Evolutionary conservation across 495 filamentous ascomycete species (phyloP).

Genomic region (Xylaria grammica): DNA sequence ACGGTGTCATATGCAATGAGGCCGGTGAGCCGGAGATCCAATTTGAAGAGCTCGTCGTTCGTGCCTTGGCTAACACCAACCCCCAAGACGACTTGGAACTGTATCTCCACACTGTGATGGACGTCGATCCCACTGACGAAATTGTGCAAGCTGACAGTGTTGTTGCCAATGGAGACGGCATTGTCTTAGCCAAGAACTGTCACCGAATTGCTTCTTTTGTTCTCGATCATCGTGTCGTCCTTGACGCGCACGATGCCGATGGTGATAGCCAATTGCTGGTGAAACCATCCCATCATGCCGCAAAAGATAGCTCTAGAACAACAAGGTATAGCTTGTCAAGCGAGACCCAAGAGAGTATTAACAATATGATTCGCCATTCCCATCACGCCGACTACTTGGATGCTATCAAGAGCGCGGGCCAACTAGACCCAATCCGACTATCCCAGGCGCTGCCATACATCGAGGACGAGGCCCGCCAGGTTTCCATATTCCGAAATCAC

Average conservation of each 20-base stretch:
- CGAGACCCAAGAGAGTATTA: constrained; percentile 40
- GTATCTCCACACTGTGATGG: constrained; percentile 46
- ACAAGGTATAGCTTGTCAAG: constrained; percentile 23
- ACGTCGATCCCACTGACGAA: constrained; percentile 48
- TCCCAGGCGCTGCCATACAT: constrained; percentile 28
- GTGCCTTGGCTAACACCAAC: constrained; percentile 41
- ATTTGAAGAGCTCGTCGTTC: constrained; percentile 46
- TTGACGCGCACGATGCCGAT: neutral
- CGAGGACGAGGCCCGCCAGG: constrained; percentile 37
- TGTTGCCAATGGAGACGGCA: constrained; percentile 7
- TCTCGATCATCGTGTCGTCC: neutral
- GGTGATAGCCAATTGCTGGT: neutral
- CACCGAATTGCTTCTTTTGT: constrained; percentile 44
- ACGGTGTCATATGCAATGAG: constrained; percentile 45
- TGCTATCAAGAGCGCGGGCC: constrained; percentile 33
- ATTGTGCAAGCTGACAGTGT: constrained; percentile 29
- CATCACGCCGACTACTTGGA: constrained; percentile 37
- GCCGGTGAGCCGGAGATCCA: constrained; percentile 44
- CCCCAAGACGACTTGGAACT: constrained; percentile 50
- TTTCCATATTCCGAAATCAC: constrained; percentile 38
- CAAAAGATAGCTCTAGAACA: neutral
- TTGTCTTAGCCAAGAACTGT: constrained; percentile 42
- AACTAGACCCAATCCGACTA: constrained; percentile 23
- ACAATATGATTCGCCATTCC: constrained; percentile 39
- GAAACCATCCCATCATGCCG: neutral